These are phyloP conservation scores for Pyrenochaeta sp. DNA, from an alignment of 2,329 filamentous ascomycete genomes.

Conservation along the genomic window DNA sequence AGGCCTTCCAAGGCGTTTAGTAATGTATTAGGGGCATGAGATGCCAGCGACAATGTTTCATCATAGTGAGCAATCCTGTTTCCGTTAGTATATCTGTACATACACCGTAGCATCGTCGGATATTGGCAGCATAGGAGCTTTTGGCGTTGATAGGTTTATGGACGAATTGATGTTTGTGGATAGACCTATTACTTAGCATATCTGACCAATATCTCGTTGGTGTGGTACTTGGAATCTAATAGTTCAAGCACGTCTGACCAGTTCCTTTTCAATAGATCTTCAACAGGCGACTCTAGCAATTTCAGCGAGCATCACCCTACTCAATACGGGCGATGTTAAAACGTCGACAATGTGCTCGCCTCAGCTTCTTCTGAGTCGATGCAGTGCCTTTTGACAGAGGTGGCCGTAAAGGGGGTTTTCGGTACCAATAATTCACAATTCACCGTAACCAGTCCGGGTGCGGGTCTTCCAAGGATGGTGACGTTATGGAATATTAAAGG, in stretches of 20 bases:
- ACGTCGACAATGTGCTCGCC: no score
- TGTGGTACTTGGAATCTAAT: conserved; percentile 7
- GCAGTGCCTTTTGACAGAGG: no score
- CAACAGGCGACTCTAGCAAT: background rate
- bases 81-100: conserved; percentile 31
- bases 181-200: conserved; percentile 5
- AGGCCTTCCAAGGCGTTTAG: conserved; percentile 27
- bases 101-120: conserved; percentile 30
- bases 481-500: background rate
- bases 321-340: no score
- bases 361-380: no score
- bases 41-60: conserved; percentile 8
- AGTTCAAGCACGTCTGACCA: conserved; percentile 4
- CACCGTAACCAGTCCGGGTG: no score
- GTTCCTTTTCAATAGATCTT: background rate
- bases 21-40: conserved; percentile 21
- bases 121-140: conserved; percentile 29
- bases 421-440: no score
- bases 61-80: conserved; percentile 23
- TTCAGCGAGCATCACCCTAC: background rate
- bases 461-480: background rate
- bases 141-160: conserved; percentile 25
- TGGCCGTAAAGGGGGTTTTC: no score
- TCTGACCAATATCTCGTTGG: background rate
- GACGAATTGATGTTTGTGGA: conserved; percentile 3